Conservation (phyloP, 306 rosid genomes). For the Ziziphus jujuba region DNA sequence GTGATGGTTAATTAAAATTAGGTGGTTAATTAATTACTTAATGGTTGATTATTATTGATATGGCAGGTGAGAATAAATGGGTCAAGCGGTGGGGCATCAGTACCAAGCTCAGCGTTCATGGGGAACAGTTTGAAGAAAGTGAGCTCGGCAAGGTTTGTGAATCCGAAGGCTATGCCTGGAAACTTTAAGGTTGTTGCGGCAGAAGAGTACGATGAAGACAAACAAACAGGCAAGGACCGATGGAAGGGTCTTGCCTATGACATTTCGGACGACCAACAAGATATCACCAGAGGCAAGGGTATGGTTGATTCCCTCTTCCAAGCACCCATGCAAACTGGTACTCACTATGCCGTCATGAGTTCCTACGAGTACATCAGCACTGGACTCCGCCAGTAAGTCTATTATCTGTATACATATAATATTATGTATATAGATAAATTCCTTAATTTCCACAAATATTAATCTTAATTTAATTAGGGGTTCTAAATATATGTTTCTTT, state of each 20-base stretch:
- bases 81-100: slow-evolving; percentile 49
- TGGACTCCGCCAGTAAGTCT: slow-evolving; percentile 71
- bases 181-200: slow-evolving; percentile 58
- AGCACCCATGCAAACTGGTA: slow-evolving; percentile 60
- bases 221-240: slow-evolving; percentile 63
- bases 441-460: background rate
- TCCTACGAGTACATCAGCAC: slow-evolving; percentile 85
- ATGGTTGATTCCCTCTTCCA: slow-evolving; percentile 84
- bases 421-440: no score
- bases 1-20: no score
- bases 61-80: slow-evolving; percentile 77
- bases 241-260: slow-evolving; percentile 77
- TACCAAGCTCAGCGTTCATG: slow-evolving; percentile 66
- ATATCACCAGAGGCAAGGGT: slow-evolving; percentile 97
- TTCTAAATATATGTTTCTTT: background rate
- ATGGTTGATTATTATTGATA: no score
- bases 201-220: slow-evolving; percentile 31
- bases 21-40: no score
- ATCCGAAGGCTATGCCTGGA: slow-evolving; percentile 40
- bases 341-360: slow-evolving; percentile 79
- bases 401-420: no score
- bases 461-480: no score
- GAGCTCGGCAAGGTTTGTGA: slow-evolving; percentile 39
- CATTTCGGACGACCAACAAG: slow-evolving; percentile 86
- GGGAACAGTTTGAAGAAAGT: slow-evolving; percentile 84